A percentile compares a stretch with the other conserved stretches of the same genome.
These are phyloP conservation scores for Pecoramyces ruminantium DNA, from an alignment of 192 early-diverging fungal species.

Conservation along the genomic window DNA sequence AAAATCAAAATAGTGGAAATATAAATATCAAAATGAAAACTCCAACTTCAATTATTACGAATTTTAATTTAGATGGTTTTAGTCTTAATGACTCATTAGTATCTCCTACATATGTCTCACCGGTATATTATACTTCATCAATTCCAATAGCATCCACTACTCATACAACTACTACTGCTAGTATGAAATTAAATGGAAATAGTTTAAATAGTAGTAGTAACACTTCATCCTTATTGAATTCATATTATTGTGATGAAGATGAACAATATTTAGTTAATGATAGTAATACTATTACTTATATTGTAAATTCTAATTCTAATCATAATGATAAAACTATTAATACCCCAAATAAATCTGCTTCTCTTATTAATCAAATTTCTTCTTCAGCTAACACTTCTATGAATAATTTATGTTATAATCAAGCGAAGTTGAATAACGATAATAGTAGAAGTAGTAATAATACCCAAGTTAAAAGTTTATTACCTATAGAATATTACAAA, in stretches of 20 bases:
- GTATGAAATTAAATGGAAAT: not conserved
- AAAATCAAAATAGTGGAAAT: no score
- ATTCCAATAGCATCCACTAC: not conserved
- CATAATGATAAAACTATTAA: not conserved
- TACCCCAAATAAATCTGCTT: not conserved
- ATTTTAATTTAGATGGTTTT: not conserved
- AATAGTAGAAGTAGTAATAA: not conserved
- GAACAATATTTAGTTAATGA: not conserved
- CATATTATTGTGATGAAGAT: not conserved
- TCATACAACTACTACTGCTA: not conserved
- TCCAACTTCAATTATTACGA: not conserved
- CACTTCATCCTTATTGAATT: not conserved
- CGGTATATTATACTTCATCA: not conserved
- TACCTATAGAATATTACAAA: not conserved
- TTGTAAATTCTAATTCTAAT: not conserved
- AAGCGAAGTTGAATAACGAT: no score
- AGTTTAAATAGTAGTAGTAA: not conserved
- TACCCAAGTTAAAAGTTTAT: not conserved
- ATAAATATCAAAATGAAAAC: not conserved
- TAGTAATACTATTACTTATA: not conserved
- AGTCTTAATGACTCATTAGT: not conserved
- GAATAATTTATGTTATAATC: not conserved
- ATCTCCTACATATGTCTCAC: not conserved
- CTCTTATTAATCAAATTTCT: not conserved
- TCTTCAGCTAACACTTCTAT: not conserved